Base-by-base conservation (phyloP, 495 filamentous ascomycete genomes). In the Glutinoglossum americanum region DNA sequence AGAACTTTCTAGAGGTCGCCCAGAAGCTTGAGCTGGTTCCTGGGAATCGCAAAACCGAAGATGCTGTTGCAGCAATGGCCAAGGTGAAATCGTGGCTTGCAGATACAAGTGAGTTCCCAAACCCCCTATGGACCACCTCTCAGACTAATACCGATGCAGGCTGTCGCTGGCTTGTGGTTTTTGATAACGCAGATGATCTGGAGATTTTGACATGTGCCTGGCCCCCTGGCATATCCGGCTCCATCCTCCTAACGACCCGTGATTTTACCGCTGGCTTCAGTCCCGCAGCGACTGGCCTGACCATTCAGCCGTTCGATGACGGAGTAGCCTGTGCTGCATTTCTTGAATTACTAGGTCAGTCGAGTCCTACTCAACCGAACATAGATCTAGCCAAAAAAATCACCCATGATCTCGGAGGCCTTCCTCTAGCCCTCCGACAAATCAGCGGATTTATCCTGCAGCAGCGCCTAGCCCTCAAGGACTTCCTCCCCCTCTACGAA, bases 401-500 rank as follows among this genome's bases (percentile, higher is more conserved):
- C 13, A 15, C 3, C 2, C 37, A 41, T 2, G 15, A 4, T 15
- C 37, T 41, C 5, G 37, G 37, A 17, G 37, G 37, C 15, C 37
- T 41, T 8, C 37, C 37, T 7, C 37, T 41, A 2, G 37, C 37
- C 5, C 5, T 41, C 2, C 5, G 13, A 8, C 37, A 41, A 11
- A 41, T 41, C 8, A 15, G 37, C 8, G 15, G 37, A 41, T 66
- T 66, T 33, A 63, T 64, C 15, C 35, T 57, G 17, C 59, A 64
- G 45, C 47, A 61, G 45, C 61, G 49, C 28, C 39, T 62, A 15
- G 27, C 62, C 3, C 56, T 64, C 26, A 53, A 59, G 54, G 59
- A 62, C 44, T 66, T 64, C 54, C 60, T 67, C 32, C 51, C 64
- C 26, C 54, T 66, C 11, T 67, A 67, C 59, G 61, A 65, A 33